Base-by-base conservation (phyloP, 2,329 filamentous ascomycete genomes). In the Monosporascus sp. region DNA sequence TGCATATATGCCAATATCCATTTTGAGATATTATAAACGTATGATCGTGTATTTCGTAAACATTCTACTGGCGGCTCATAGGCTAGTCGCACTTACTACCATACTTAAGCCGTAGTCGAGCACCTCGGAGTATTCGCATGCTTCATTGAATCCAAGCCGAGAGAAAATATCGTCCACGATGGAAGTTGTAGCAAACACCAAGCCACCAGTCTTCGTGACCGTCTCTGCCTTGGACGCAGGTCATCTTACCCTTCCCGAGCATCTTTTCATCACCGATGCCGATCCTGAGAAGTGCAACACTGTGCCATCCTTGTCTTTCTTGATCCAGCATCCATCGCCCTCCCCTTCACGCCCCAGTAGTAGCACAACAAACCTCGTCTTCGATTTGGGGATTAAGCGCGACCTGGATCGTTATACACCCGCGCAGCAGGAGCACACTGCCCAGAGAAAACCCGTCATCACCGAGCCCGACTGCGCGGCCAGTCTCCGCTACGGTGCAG, bases 301-400 rank as follows among this genome's bases (percentile, higher is more conserved):
- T 3, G 78, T 81, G 0, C 79, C 79, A 1, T 81, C 77, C 0
- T 67, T 82, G 2, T 73, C 74, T 1, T 83, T 82, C 58, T 68
- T 83, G 2, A 72, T 82, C 37, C 72, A 69, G 26, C 79, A 82
- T 56, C 69, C 71, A 2, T 67, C 72, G 5, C 26, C 53, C 2
- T 51, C 56, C 50, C 51, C 43, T 26, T 46, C 50, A 6, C 50
- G 57, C 44, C 44, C 50, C 48, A 50, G 54, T n/a, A 60, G 54
- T 46, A 68, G 60, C 54, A 67, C 62, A 56, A 65, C 68, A 52
- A 62, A 66, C 37, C 49, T 81, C 7, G 65, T 82, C 56, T 82
- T 82, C 63, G 79, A 82, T 58, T 72, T 83, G 8, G 78, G 79
- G 8, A 66, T 81, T 20, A 75, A 78, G 50, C 71, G 74, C 45